Base-by-base conservation (phyloP, 2,329 filamentous ascomycete genomes). In the Fusarium sp. region DNA sequence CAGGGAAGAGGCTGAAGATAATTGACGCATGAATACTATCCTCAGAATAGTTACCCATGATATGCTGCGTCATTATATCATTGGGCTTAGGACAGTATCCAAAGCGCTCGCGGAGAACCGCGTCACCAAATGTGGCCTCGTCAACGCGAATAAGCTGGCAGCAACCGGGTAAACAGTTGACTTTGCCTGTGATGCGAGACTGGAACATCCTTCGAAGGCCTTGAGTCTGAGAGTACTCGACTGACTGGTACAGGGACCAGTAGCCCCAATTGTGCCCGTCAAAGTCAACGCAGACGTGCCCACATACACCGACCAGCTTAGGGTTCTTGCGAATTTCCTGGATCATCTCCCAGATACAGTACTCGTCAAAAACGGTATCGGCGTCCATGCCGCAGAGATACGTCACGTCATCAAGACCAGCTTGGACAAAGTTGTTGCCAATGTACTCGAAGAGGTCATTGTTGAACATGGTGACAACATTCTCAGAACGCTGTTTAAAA, bases 91-190 rank as follows among this genome's bases (percentile, higher is more conserved):
- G 84, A 60, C 81, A 83, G 74, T 86, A 85, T 4, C 83, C 84
- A 52, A 86, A 86, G 1, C 80, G 79, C 48, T 85, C 77, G 4
- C 83, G 77, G 34, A 86, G 82, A 6, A 85, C 81, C 15, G 77
- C 76, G 63, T 85, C 83, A 3, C 83, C 83, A 69, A 84, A 85
- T 0, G 85, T 86, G 11, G 83, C 81, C 65, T 85, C 84, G 53
- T 84, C 83, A 12, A 86, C 81, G 12, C 82, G 83, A 53, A 86
- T 83, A 15, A 86, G 78, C 69, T 86, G 84, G 61, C 84, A 86
- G 50, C 84, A 86, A 6, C 84, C 84, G 0, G 84, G 83, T 3
- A 85, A 78, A 65, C 83, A 85, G 39, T 84, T 85, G 48, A 86
- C 84, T 57, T 85, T 86, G 60, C 84, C 82, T 0, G 84, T 86